A percentile compares a stretch with the other conserved stretches of the same genome.
Evolutionary conservation across 2,329 filamentous ascomycete species (phyloP).

Genomic region (Ophiocordyceps sinensis): DNA sequence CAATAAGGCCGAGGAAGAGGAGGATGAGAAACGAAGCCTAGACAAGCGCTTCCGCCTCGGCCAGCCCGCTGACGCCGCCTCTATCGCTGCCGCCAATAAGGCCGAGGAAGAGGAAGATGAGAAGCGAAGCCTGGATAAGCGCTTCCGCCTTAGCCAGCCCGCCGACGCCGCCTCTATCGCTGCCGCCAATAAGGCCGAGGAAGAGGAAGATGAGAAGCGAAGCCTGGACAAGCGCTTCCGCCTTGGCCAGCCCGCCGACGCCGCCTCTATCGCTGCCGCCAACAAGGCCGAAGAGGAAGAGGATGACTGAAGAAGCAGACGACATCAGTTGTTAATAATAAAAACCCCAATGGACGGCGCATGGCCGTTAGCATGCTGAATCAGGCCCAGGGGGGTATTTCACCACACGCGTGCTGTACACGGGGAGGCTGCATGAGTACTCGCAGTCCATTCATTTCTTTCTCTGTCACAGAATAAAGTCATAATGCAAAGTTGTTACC

Average conservation of each 20-base stretch:
- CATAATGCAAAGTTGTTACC: too few relatives aligned
- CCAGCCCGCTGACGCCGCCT: conserved; percentile 4
- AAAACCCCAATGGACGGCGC: too few relatives aligned
- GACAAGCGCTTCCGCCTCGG: conserved; percentile 26
- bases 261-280: not conserved
- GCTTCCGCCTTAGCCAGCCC: not conserved
- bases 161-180: too few relatives aligned
- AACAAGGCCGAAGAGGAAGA: not conserved
- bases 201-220: not conserved
- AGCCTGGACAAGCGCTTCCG: not conserved
- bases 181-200: not conserved
- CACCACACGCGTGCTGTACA: too few relatives aligned
- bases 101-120: conserved; percentile 1
- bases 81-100: not conserved
- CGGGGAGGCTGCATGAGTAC: too few relatives aligned
- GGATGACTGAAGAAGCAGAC: not conserved
- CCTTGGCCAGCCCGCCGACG: too few relatives aligned
- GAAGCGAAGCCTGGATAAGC: not conserved
- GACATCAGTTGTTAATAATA: too few relatives aligned
- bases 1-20: not conserved
- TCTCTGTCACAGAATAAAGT: too few relatives aligned
- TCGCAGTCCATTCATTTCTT: too few relatives aligned
- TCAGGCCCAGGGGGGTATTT: too few relatives aligned
- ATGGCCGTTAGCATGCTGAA: too few relatives aligned
- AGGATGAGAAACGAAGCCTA: not conserved